Conservation (phyloP, 345 rosid genomes). For the Eucalyptus victrix region DNA sequence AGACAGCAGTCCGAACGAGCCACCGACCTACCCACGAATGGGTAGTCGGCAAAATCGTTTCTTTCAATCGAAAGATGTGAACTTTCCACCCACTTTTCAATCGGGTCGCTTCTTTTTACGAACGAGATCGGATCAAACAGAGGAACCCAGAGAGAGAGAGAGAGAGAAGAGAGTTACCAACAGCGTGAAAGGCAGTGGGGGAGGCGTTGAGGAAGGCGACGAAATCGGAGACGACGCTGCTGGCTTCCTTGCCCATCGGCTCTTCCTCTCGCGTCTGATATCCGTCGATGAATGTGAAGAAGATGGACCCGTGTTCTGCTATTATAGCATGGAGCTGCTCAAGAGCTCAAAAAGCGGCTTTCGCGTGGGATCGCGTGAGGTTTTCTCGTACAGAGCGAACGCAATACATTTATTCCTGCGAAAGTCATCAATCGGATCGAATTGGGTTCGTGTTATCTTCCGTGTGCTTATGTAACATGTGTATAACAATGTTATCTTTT, state of each 20-base stretch:
- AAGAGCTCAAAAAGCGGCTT: background rate
- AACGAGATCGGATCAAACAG: background rate
- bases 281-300: background rate
- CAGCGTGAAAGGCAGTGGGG: slow-evolving; percentile 99
- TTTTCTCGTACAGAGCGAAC: background rate
- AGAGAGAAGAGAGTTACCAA: slow-evolving; percentile 29
- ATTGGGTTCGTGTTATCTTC: background rate
- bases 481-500: background rate
- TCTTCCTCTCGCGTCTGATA: background rate
- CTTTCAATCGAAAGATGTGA: background rate
- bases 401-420: background rate
- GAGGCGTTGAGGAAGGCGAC: slow-evolving; percentile 80
- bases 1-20: background rate
- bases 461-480: background rate
- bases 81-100: background rate
- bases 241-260: background rate
- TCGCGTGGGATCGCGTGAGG: background rate
- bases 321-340: background rate
- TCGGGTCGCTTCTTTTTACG: background rate
- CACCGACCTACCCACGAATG: background rate
- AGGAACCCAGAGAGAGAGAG: background rate
- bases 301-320: background rate
- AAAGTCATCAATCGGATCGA: background rate
- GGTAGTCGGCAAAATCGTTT: background rate
- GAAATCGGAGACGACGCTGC: slow-evolving; percentile 42